Base-by-base conservation (phyloP, 2,329 filamentous ascomycete species). In the Aureobasidium mangrovei region DNA sequence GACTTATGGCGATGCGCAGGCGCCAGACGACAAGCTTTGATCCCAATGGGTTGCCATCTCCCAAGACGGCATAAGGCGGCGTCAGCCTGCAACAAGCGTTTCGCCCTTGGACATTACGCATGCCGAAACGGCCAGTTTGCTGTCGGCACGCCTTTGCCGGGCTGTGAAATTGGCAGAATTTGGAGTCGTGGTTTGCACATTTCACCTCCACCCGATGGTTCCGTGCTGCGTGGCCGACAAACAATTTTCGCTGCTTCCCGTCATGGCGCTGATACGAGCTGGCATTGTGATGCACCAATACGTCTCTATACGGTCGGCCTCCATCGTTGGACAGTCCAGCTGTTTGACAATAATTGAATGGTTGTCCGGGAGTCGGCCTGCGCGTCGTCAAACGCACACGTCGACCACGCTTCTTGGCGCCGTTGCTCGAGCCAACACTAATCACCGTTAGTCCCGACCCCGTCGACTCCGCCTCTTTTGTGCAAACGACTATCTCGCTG, bases 151-250 rank as follows among this genome's bases (percentile, higher is more conserved):
- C 18, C 38, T 41, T 29, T 52, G 18, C 48, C 48, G 48, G 12
- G n/a, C 24, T 38, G 38, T 10, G 31, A 36, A 36, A 52, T 58
- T 33, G 65, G 58, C 67, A 72, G 68, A 58, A 69, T 69, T 56
- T 68, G 65, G 45, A 47, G 45, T 47, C 45, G 45, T 47, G 33
- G 32, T 18, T n/a, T 47, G 28, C 33, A 26, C 38, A 24, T 38
- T 47, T 12, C 2, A 38, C 32, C 45, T 38, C 26, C 45, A 18
- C 38, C 33, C 32, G 33, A 35, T 32, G 33, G 12, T 18, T 24
- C 24, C 32, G 12, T 18, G 33, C 29, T 18, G 18, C 18, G 18
- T 18, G 18, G 18, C 18, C 18, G 18, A 18, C 45, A 29, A 47
- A 47, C 33, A 27, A 38, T 26, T 28, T 47, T 35, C 18, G 18